These are phyloP conservation scores for Camillea tinctor DNA, from an alignment of 2,329 filamentous ascomycete genomes.

Conservation along the genomic window DNA sequence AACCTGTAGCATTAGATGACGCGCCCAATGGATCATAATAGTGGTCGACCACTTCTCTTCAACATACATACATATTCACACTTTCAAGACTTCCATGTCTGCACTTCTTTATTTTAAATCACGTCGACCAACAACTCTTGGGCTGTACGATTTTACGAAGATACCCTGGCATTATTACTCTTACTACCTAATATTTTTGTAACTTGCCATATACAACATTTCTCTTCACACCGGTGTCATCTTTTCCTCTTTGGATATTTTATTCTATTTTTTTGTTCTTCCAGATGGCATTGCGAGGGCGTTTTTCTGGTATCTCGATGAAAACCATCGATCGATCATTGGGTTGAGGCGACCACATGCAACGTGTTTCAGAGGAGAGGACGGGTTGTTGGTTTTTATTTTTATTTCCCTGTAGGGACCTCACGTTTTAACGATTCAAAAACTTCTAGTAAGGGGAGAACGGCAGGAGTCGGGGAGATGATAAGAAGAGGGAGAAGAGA, in stretches of 20 bases:
- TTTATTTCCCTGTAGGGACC: neutral
- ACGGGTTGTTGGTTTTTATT: neutral
- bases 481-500: no score
- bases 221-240: neutral
- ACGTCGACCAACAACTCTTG: neutral
- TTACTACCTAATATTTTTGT: neutral
- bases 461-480: neutral
- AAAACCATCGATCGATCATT: neutral
- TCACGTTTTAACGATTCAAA: neutral
- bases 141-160: slow-evolving; percentile 3
- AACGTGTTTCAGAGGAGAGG: neutral
- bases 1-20: slow-evolving; percentile 1
- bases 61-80: neutral
- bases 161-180: neutral
- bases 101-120: neutral
- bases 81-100: neutral
- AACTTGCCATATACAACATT: neutral
- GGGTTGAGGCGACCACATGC: neutral
- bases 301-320: neutral
- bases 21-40: slow-evolving; percentile 1
- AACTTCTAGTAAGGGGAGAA: neutral
- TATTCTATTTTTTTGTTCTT: neutral
- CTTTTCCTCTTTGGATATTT: neutral
- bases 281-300: neutral
- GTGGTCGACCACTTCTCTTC: neutral